phyloP scores from a whole-genome alignment of 1,139 yeast species.

The Scheffersomyces parashehatae region DNA sequence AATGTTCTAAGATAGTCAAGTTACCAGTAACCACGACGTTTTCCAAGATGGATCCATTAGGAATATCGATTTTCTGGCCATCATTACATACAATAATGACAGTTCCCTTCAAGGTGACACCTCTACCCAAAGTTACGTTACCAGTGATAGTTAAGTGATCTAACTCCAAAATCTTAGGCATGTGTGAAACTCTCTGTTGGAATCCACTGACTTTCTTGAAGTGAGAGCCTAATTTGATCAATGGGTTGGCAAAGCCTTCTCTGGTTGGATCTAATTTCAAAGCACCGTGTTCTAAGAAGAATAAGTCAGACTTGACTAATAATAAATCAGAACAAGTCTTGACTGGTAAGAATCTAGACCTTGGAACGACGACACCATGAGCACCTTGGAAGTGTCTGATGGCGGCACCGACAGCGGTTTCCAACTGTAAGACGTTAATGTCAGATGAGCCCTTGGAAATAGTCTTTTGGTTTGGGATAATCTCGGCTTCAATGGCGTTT shows the following conservation, averaged over 20 bases:
- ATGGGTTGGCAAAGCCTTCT: constrained; percentile 86
- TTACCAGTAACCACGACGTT: constrained; percentile 97
- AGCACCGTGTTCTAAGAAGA: constrained; percentile 89
- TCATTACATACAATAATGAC: constrained; percentile 97
- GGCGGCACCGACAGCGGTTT: constrained; percentile 99
- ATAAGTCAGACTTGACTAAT: constrained; percentile 94
- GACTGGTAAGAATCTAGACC: constrained; percentile 96
- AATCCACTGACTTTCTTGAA: constrained; percentile 94
- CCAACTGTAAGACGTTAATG: constrained; percentile 87
- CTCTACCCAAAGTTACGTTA: constrained; percentile 88
- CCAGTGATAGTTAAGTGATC: constrained; percentile 98
- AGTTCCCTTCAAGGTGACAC: constrained; percentile 91
- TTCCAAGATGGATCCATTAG: constrained; percentile 91
- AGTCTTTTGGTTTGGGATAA: constrained; percentile 90
- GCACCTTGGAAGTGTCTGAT: constrained; percentile 94
- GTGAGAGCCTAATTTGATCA: constrained; percentile 93
- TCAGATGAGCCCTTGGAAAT: constrained; percentile 77
- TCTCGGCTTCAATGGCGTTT: constrained; percentile 84
- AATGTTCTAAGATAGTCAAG: constrained; percentile 93
- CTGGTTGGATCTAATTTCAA: constrained; percentile 80
- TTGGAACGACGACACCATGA: constrained; percentile 97
- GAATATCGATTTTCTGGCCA: constrained; percentile 95
- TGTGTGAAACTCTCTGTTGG: constrained; percentile 87
- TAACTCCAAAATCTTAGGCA: constrained; percentile 93
- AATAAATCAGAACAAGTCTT: constrained; percentile 94